Base-by-base conservation (phyloP, 306 rosid genomes). In the Hippophae gyantsensis region DNA sequence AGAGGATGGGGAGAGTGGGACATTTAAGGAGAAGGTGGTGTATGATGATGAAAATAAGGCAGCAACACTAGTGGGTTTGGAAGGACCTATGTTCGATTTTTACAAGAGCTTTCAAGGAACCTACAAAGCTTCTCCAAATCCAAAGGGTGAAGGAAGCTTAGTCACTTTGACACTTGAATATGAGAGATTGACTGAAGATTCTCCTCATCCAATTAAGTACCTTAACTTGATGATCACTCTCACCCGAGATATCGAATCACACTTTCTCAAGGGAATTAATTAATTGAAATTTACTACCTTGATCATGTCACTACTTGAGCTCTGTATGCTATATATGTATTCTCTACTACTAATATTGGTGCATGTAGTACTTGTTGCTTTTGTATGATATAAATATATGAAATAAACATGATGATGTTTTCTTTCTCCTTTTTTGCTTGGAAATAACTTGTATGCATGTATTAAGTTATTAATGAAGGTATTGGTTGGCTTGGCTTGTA, bases 11-110 rank as follows among this genome's bases (percentile, higher is more conserved):
- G 45, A 42, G 58, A 44, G 7, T 6, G 42, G 52, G 10, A 8
- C 38, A 42, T 51, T 67, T 52, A 67, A 67, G 53, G 72, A 58
- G 65, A 58, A 58, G 64, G 59, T 67, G 4, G 65, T 48, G 9
- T 57, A 41, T 6, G 65, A 67, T 42, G 72, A 67, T 43, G 72
- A 32, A 42, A 58, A 42, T 13, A 13, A 2, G 43, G 7, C 32
- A 5, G 58, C 18, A 14, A 67, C 45, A 9, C 58, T 43, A 0
- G 52, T 50, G 9, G 72, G 52, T 5, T 3, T 58, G 4, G 65
- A 50, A 12, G 58, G 70, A 27, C 27, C 54, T 0, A 46, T 8
- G 38, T 32, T 32, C 38, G 38, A 32, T 2, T 32, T 32, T 32
- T 65, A 56, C 56, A 65, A 65, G 62, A 9, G 5, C 42, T 32